Evolutionary conservation across 78 protist species (phyloP).

Genomic region (Dictyostelium purpureum): DNA sequence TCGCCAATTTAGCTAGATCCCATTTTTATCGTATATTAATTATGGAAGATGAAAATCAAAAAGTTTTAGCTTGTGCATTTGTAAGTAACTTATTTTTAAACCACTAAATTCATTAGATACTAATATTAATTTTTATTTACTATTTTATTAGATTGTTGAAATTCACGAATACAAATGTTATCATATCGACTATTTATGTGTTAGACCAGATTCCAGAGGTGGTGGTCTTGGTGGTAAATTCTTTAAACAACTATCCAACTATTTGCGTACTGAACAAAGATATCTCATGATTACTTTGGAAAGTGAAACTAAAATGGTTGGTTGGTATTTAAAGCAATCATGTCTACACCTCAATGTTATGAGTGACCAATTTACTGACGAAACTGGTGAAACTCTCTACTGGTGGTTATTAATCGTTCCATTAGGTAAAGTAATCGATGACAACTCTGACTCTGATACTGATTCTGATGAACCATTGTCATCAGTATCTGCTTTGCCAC

Average conservation of each 20-base stretch:
- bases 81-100: too few species aligned
- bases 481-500: background rate
- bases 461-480: background rate
- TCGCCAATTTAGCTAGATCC: background rate
- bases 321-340: constrained; percentile 42
- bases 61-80: constrained; percentile 68
- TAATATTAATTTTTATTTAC: too few species aligned
- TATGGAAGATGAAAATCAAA: constrained; percentile 33
- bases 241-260: constrained; percentile 25
- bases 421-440: constrained; percentile 25
- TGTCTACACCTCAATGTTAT: background rate
- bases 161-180: constrained; percentile 13
- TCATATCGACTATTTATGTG: constrained; percentile 66
- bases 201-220: constrained; percentile 64
- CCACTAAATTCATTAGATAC: too few species aligned
- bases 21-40: constrained; percentile 63
- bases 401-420: constrained; percentile 68
- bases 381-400: background rate
- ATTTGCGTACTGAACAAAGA: constrained; percentile 16
- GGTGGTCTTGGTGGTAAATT: constrained; percentile 70
- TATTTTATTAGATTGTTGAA: constrained; percentile 36
- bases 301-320: constrained; percentile 62
- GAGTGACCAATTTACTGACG: constrained; percentile 41
- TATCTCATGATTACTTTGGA: constrained; percentile 48
- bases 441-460: background rate